A percentile compares a stretch with the other conserved stretches of the same genome.
phyloP scores from a whole-genome alignment of 2,329 filamentous ascomycete species.

The Diaporthe destruens region DNA sequence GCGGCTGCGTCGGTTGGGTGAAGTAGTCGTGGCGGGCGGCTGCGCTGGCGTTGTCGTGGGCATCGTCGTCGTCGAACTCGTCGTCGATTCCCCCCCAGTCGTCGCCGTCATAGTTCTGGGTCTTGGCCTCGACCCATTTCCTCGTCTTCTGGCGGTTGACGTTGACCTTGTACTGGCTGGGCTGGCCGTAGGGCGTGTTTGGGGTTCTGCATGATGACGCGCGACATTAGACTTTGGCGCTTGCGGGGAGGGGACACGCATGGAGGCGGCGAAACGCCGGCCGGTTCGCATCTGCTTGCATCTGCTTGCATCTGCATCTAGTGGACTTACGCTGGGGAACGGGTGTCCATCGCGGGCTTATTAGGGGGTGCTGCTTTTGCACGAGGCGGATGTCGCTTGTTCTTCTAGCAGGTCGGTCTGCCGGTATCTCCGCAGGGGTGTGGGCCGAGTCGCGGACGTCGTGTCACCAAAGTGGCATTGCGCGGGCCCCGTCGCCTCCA shows the following conservation, averaged over 20 bases:
- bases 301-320: not conserved
- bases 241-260: not conserved
- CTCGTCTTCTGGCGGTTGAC: slow-evolving; percentile 90
- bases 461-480: slow-evolving; percentile 33
- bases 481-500: slow-evolving; percentile 11
- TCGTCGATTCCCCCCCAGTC: slow-evolving; percentile 86
- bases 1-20: slow-evolving; percentile 40
- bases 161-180: slow-evolving; percentile 78
- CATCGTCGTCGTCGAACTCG: slow-evolving; percentile 71
- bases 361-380: not conserved
- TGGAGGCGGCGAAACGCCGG: slow-evolving; percentile 19
- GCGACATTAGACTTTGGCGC: slow-evolving; percentile 32
- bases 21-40: slow-evolving; percentile 28
- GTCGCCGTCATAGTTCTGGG: slow-evolving; percentile 89
- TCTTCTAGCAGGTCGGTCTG: not conserved
- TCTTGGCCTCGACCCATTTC: slow-evolving; percentile 94
- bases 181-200: slow-evolving; percentile 45
- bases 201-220: slow-evolving; percentile 44
- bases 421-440: slow-evolving; percentile 17
- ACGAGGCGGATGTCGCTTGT: slow-evolving; percentile 2
- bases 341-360: slow-evolving; percentile 34
- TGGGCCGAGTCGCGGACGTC: slow-evolving; percentile 23
- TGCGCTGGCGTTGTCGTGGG: slow-evolving; percentile 54
- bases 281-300: slow-evolving; percentile 4
- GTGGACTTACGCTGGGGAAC: slow-evolving; percentile 39